Evolutionary conservation across 2,329 filamentous ascomycete genomes (phyloP).

Genomic region (Trichoderma pleuroti): DNA sequence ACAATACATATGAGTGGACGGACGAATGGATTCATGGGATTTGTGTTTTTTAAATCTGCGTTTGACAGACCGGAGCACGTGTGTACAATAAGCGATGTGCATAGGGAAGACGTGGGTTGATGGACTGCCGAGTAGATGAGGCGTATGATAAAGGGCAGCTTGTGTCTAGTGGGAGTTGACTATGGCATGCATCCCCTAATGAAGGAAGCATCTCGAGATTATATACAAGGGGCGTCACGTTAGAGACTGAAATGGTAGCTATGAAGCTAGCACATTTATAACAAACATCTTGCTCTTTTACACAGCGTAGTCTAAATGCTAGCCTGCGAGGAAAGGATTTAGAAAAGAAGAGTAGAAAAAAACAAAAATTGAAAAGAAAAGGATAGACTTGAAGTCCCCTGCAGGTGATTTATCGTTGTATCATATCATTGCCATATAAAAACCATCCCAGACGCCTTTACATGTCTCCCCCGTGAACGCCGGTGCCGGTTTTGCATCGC

Average conservation of each 20-base stretch:
- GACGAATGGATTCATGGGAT: background rate
- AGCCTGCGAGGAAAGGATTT: constrained; percentile 35
- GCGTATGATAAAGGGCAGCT: background rate
- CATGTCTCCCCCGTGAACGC: constrained; percentile 1
- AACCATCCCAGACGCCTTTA: constrained; percentile 11
- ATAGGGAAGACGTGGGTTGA: background rate
- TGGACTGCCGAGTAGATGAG: background rate
- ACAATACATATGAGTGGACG: background rate
- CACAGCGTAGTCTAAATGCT: background rate
- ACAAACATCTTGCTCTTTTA: background rate
- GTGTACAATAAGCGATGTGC: background rate
- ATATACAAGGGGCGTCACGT: background rate
- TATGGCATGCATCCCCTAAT: background rate
- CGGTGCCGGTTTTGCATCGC: background rate
- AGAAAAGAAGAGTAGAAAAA: constrained; percentile 22
- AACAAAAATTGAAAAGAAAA: background rate
- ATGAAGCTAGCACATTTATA: background rate
- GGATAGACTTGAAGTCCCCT: background rate
- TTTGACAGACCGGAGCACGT: background rate
- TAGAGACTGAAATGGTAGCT: background rate
- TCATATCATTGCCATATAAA: background rate
- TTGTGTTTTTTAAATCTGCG: background rate
- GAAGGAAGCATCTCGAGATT: background rate
- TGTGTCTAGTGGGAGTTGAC: background rate
- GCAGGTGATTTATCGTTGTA: background rate